phyloP scores from a whole-genome alignment of 257 asterid genomes.

The Parsonsia alboflavescens region DNA sequence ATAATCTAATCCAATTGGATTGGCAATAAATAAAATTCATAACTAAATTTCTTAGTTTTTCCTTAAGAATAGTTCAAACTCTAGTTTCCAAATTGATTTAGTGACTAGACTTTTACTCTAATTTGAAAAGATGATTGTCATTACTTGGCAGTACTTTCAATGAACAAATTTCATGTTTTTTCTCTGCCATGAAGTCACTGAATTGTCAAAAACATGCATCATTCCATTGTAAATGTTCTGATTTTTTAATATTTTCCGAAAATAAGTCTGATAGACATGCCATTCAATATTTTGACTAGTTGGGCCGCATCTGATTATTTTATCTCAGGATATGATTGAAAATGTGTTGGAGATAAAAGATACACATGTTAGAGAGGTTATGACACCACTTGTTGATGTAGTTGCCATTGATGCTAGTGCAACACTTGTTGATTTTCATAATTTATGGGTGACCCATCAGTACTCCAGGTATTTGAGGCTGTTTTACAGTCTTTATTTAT shows the following conservation, averaged over 20 bases:
- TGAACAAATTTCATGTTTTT: not conserved
- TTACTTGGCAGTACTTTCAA: not conserved
- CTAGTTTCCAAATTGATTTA: too few species aligned
- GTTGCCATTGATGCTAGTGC: slow-evolving; percentile 93
- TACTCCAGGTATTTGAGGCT: slow-evolving; percentile 69
- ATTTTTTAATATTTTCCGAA: not conserved
- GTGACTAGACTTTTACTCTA: too few species aligned
- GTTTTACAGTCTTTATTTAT: slow-evolving; percentile 6
- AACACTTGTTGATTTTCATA: slow-evolving; percentile 86
- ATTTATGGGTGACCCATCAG: slow-evolving; percentile 93
- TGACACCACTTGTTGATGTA: slow-evolving; percentile 98
- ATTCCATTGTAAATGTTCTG: not conserved
- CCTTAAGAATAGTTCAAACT: too few species aligned
- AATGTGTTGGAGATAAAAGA: slow-evolving; percentile 97
- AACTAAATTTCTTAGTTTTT: too few species aligned
- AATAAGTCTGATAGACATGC: not conserved
- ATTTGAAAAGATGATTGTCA: too few species aligned
- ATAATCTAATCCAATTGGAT: too few species aligned
- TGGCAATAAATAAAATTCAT: too few species aligned
- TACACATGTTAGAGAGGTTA: slow-evolving; percentile 97
- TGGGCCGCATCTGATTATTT: slow-evolving; percentile 20
- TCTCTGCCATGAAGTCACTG: not conserved
- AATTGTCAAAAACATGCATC: not conserved
- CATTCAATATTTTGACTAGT: not conserved
- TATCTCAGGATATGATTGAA: slow-evolving; percentile 92